These are phyloP conservation scores for Alternaria panax DNA, from an alignment of 2,329 filamentous ascomycete genomes.

Conservation along the genomic window DNA sequence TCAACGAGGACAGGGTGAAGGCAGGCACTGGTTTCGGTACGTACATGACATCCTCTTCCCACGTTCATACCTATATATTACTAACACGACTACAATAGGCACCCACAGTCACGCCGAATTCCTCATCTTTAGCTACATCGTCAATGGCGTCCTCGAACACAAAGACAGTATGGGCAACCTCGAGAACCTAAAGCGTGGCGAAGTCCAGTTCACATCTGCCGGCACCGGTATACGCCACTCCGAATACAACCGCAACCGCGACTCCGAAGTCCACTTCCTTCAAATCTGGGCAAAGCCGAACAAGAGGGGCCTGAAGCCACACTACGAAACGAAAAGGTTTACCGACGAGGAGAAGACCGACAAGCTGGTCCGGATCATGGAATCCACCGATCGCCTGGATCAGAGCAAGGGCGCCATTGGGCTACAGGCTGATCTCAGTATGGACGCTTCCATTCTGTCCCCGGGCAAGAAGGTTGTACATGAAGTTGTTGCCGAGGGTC, in stretches of 20 bases:
- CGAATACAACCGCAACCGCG: constrained; percentile 78
- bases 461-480: constrained; percentile 73
- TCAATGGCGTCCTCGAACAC: constrained; percentile 86
- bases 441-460: constrained; percentile 78
- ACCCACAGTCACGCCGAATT: constrained; percentile 86
- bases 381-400: constrained; percentile 68
- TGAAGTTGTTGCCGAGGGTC: constrained; percentile 70
- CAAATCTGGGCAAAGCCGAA: constrained; percentile 90
- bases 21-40: constrained; percentile 73
- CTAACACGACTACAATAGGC: constrained; percentile 42
- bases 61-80: neutral
- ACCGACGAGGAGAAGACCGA: constrained; percentile 75
- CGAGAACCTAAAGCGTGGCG: constrained; percentile 76
- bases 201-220: constrained; percentile 91
- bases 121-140: constrained; percentile 88
- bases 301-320: constrained; percentile 73
- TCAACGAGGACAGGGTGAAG: constrained; percentile 87
- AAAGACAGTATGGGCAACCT: constrained; percentile 80
- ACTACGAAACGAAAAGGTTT: constrained; percentile 79
- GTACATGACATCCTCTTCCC: neutral
- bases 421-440: constrained; percentile 83
- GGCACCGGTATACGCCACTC: constrained; percentile 81
- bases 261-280: constrained; percentile 79
- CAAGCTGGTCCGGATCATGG: constrained; percentile 77
- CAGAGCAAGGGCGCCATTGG: constrained; percentile 77